Percentiles rank a stretch among this genome's conserved stretches.
These are phyloP conservation scores for Articulospora tetracladia DNA, from an alignment of 495 filamentous ascomycete genomes.

Conservation along the genomic window DNA sequence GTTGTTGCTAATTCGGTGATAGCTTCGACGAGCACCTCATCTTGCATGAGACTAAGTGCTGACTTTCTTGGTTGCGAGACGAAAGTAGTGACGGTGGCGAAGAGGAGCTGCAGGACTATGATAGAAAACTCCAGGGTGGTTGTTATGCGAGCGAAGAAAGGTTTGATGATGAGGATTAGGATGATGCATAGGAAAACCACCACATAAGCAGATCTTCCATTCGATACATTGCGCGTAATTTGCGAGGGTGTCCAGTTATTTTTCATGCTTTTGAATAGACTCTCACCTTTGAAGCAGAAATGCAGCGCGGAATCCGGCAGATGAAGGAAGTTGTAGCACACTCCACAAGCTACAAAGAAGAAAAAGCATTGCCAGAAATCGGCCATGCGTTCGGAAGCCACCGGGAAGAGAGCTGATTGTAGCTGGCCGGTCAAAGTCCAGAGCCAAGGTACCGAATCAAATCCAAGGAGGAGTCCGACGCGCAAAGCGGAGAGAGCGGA, in stretches of 20 bases:
- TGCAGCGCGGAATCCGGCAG: no score
- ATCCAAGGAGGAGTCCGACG: background rate
- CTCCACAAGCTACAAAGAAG: background rate
- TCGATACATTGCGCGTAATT: no score
- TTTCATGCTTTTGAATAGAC: no score
- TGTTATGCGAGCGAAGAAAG: background rate
- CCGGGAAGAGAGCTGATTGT: background rate
- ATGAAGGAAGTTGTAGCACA: background rate
- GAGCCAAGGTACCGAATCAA: background rate
- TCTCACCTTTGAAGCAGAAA: no score
- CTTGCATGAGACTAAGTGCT: background rate
- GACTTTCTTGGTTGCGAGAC: background rate
- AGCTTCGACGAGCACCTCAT: background rate
- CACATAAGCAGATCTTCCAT: no score
- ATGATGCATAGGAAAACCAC: no score
- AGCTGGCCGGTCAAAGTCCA: background rate
- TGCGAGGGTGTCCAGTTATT: no score
- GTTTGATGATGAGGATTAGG: background rate
- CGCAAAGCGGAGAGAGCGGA: background rate
- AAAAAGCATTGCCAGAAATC: background rate
- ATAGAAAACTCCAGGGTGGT: background rate
- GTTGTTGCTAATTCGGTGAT: background rate
- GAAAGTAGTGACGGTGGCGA: background rate
- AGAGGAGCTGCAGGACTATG: background rate
- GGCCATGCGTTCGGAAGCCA: background rate